Base-by-base conservation (phyloP, 192 early-diverging fungal species). In the Coemansia sp. region DNA sequence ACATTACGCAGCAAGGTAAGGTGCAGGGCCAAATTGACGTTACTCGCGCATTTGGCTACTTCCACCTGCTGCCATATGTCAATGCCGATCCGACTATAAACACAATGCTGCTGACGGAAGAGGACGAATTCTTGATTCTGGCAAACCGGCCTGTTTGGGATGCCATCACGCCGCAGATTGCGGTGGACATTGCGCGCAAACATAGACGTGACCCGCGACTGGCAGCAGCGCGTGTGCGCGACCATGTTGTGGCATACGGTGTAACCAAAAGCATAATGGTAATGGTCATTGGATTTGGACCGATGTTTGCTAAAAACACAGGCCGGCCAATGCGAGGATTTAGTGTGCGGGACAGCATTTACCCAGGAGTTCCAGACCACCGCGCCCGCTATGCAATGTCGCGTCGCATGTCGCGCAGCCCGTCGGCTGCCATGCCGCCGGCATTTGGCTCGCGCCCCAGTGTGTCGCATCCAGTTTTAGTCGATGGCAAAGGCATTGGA, bases 11-110 rank as follows among this genome's bases (percentile, higher is more conserved):
- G 57, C 70, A 78, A 39, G 86, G 88, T 19, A 73, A 86, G 16
- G 80, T 95, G 10, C 90, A 92, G 48, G 87, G 82, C 28, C 85
- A 90, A 65, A 55, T 86, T 12, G 81, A 87, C 15, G 82, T 93
- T 4, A 90, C 90, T 3, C 77, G 91, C 18, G 85, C 83, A 2
- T 93, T 95, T 78, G 93, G 93, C 0, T 92, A 93, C 72, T 95
- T 90, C 53, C 83, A 88, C 55, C 62, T 91, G 40, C 78, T 90
- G 6, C 90, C 91, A 6, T 75, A 84, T 19, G 86, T 95, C 45
- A 95, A 92, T 59, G 86, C 91, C 9, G 89, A 92, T 44, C 91
- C 93, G 9, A 90, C 69, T 30, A 89, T 93, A 48, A 80, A 82
- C 40, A 76, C 79, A 6, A 80, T 91, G 13, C 81, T 86, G 18